Evolutionary conservation across 306 rosid species (phyloP).

Genomic region (Dalbergia cultrata): DNA sequence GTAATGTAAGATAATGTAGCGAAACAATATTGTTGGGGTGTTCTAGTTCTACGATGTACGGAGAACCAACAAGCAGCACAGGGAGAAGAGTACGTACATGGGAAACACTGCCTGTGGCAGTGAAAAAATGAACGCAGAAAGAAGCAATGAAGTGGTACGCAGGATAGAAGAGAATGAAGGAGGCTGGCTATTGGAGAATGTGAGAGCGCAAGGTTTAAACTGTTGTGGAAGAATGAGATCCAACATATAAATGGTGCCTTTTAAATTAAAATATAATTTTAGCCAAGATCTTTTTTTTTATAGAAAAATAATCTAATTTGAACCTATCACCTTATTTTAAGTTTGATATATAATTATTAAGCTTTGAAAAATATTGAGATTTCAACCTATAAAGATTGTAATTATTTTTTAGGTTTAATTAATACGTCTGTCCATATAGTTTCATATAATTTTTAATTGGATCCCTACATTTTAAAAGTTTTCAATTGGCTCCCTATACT

Average conservation of each 20-base stretch:
- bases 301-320: no score
- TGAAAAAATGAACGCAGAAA: neutral
- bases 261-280: no score
- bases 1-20: neutral
- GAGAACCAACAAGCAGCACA: neutral
- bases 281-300: no score
- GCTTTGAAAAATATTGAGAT: no score
- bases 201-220: slow-evolving; percentile 37
- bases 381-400: no score
- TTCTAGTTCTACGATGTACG: slow-evolving; percentile 25
- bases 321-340: no score
- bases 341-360: no score
- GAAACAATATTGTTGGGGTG: neutral
- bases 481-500: no score
- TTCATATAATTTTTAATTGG: no score
- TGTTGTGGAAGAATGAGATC: slow-evolving; percentile 43
- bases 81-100: slow-evolving; percentile 34
- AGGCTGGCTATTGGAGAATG: neutral
- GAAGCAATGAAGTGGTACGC: neutral
- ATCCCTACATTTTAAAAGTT: no score
- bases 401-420: no score
- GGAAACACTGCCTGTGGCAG: neutral
- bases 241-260: neutral
- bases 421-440: no score
- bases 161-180: neutral